These are phyloP conservation scores for Termitomyces titanicus DNA, from an alignment of 768 basidiomycete genomes.

Conservation along the genomic window DNA sequence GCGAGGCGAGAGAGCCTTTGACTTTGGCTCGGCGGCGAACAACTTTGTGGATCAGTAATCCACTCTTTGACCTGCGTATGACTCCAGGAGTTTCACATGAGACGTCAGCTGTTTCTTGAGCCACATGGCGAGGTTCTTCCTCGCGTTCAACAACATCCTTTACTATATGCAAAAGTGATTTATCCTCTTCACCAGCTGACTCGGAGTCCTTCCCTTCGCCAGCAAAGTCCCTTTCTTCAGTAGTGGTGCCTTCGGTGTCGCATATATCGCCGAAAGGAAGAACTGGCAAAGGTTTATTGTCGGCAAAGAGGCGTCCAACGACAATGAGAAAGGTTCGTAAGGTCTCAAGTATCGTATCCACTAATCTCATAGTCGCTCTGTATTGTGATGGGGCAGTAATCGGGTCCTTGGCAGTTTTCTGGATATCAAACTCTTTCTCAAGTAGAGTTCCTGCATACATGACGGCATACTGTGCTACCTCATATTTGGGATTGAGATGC, in stretches of 20 bases:
- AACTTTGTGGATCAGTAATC: constrained; percentile 14
- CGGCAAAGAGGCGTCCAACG: constrained; percentile 23
- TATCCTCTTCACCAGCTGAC: not conserved
- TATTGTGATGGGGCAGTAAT: not conserved
- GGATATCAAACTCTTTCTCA: constrained; percentile 5
- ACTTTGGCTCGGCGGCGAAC: constrained; percentile 12
- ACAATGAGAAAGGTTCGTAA: constrained; percentile 27
- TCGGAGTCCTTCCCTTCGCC: not conserved
- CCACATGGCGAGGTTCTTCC: not conserved
- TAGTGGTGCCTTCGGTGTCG: not conserved
- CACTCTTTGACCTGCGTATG: constrained; percentile 5
- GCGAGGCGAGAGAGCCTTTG: constrained; percentile 6
- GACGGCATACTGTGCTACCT: constrained; percentile 13
- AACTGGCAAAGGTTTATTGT: constrained; percentile 20
- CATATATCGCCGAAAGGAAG: constrained; percentile 11
- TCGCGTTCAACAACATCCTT: constrained; percentile 12
- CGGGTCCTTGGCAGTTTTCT: not conserved
- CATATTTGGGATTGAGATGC: constrained; percentile 9
- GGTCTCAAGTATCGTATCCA: constrained; percentile 27
- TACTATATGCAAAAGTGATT: constrained; percentile 10
- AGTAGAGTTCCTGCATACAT: constrained; percentile 12
- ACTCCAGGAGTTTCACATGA: not conserved
- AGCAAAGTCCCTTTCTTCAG: not conserved
- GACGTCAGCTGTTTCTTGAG: not conserved
- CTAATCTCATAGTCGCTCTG: constrained; percentile 14